A percentile compares a stretch with the other conserved stretches of the same genome.
phyloP scores from a whole-genome alignment of 306 rosid species.

The Cajanus cajan region DNA sequence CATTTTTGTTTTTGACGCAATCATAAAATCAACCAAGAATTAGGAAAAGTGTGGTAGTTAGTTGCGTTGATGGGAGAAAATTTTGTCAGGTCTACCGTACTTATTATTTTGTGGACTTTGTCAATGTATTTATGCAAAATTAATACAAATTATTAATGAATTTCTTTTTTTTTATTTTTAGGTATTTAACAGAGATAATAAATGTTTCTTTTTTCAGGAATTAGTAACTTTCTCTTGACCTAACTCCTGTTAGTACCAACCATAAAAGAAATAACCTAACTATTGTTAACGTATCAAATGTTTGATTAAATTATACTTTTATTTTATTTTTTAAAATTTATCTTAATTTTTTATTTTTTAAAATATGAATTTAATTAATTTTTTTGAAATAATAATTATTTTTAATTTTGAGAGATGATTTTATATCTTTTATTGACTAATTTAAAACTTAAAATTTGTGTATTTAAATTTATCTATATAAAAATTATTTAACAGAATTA shows the following conservation, averaged over 20 bases:
- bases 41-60: background rate
- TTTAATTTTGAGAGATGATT: too few relatives aligned
- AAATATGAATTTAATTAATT: too few relatives aligned
- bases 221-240: background rate
- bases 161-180: too few relatives aligned
- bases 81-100: background rate
- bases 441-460: too few relatives aligned
- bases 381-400: too few relatives aligned
- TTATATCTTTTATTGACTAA: too few relatives aligned
- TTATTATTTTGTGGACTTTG: background rate
- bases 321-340: too few relatives aligned
- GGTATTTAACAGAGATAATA: background rate
- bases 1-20: constrained; percentile 18
- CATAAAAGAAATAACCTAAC: background rate
- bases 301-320: too few relatives aligned
- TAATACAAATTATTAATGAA: background rate
- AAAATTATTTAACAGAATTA: too few relatives aligned
- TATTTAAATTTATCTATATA: too few relatives aligned
- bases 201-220: background rate
- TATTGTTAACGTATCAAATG: background rate
- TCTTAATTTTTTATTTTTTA: too few relatives aligned
- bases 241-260: background rate
- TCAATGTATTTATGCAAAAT: background rate
- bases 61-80: background rate
- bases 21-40: background rate